A percentile compares a stretch with the other conserved stretches of the same genome.
Conservation (phyloP, 345 rosid species). For the Draba incana region DNA sequence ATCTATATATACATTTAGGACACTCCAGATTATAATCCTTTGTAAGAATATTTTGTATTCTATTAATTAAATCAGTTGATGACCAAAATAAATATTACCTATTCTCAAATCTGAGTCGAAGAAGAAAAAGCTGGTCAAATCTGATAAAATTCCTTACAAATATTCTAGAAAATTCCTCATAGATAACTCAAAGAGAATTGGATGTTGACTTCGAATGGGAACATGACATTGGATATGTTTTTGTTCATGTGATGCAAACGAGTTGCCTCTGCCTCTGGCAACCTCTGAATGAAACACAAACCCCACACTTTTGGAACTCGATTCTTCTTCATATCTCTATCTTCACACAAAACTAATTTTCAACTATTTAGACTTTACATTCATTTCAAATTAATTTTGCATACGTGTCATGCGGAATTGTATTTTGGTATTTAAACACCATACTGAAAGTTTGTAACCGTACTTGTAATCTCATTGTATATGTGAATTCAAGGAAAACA, state of each 20-base stretch:
- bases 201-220: constrained; percentile 30
- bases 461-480: neutral
- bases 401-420: constrained; percentile 22
- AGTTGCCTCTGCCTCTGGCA: constrained; percentile 40
- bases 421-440: constrained; percentile 17
- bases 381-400: neutral
- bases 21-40: no score
- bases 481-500: constrained; percentile 2
- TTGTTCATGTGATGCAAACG: constrained; percentile 30
- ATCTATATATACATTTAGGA: no score
- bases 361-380: constrained; percentile 9
- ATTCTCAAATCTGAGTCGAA: constrained; percentile 17
- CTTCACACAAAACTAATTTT: constrained; percentile 8
- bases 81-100: neutral
- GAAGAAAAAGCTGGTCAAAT: constrained; percentile 25
- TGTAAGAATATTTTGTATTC: no score
- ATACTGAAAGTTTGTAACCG: neutral
- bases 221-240: constrained; percentile 35
- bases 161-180: constrained; percentile 13
- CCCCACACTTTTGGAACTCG: constrained; percentile 42
- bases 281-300: constrained; percentile 33
- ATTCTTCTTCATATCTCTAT: constrained; percentile 35
- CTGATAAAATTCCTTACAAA: constrained; percentile 6
- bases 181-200: constrained; percentile 9
- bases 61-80: no score